Conservation (phyloP, 495 filamentous ascomycete species). For the Penicillium robsamsonii region DNA sequence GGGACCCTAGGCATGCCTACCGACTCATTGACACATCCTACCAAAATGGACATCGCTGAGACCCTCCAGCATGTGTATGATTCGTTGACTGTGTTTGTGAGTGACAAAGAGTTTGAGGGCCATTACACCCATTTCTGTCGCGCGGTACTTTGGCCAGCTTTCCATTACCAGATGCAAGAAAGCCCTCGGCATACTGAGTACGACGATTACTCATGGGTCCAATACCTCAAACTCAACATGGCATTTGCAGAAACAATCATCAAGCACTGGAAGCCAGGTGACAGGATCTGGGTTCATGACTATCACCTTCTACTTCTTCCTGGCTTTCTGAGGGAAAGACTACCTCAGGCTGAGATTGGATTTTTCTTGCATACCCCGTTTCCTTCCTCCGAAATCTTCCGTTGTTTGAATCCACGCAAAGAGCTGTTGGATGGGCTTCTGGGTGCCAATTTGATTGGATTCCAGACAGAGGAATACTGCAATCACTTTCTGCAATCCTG, state of each 20-base stretch:
- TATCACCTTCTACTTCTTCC: conserved; percentile 86
- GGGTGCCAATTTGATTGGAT: conserved; percentile 83
- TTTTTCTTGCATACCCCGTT: conserved; percentile 92
- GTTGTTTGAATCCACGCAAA: conserved; percentile 75
- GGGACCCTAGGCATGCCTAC: conserved; percentile 88
- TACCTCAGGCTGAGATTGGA: conserved; percentile 82
- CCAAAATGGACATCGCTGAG: conserved; percentile 73
- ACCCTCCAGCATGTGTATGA: conserved; percentile 71
- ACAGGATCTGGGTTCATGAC: conserved; percentile 88
- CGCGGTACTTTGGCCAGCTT: conserved; percentile 78
- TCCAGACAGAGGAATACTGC: conserved; percentile 86
- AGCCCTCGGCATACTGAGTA: conserved; percentile 93
- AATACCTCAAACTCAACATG: conserved; percentile 81
- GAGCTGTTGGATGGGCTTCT: conserved; percentile 82
- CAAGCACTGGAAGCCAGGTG: conserved; percentile 78
- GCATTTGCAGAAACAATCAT: conserved; percentile 83
- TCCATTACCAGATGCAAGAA: conserved; percentile 93
- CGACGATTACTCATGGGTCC: conserved; percentile 90
- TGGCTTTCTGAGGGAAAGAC: conserved; percentile 69
- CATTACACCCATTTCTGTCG: conserved; percentile 91
- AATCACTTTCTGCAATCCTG: conserved; percentile 91
- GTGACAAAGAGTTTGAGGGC: conserved; percentile 81
- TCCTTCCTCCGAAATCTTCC: conserved; percentile 87
- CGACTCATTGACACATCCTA: conserved; percentile 66
- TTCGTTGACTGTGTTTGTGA: conserved; percentile 73